Base-by-base conservation (phyloP, 1,139 yeast species). In the Magnusiomyces ingens region DNA sequence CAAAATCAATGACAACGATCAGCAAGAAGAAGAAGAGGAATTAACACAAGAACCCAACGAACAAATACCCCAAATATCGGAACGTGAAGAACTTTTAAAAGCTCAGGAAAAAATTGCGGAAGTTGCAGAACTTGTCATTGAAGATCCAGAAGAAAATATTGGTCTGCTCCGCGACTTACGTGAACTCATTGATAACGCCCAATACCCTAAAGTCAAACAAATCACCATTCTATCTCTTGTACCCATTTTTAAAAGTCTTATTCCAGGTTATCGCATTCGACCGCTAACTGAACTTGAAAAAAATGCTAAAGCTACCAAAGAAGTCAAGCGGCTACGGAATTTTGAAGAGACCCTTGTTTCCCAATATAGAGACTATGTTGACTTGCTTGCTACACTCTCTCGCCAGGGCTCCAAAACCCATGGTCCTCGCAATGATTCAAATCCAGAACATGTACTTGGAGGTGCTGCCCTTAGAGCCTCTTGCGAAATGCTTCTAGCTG, bases 141-240 rank as follows among this genome's bases (percentile, higher is more conserved):
- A 91, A 67, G 90, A 89, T 57, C 97, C 99, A 1, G 98, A 93
- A 67, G 96, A 88, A 63, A 81, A 91, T 65, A 75, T 85, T 13
- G 68, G 78, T 4, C 76, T 83, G 50, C 73, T 93, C 26, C 77
- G 86, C 2, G 80, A 91, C 63, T 73, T 93, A 52, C 74, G 91
- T 48, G 84, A 80, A 59, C 82, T 88, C 84, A 59, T 64, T 32
- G 76, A 88, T 0, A 78, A 75, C 56, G 82, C 93, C 1, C 79
- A 77, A 61, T 82, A 85, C 61, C 75, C 83, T 46, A 82, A 81
- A 54, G 82, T 89, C 5, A 76, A 86, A 54, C 90, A 86, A 68
- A 75, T 89, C 55, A 80, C 96, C 0, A 72, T 88, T 55, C 73
- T 90, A 61, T 84, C 98, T 0, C 75, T 91, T 56, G 84, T 90